A percentile compares a stretch with the other conserved stretches of the same genome.
Evolutionary conservation across 345 rosid genomes (phyloP).

Genomic region (Draba incana): DNA sequence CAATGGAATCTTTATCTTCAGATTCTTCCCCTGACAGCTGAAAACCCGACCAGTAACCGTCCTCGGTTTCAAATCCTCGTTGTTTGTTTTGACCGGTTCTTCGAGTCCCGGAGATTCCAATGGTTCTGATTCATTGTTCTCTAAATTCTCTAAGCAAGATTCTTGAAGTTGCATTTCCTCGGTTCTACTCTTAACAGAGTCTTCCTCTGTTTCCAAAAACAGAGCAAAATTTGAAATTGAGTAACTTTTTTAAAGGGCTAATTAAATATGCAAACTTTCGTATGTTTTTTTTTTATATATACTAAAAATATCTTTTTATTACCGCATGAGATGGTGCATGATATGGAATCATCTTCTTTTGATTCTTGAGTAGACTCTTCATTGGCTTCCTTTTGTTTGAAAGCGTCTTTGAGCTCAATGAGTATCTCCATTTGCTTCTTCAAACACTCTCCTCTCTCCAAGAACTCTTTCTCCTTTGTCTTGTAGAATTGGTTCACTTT

Average conservation of each 20-base stretch:
- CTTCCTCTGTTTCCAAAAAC: conserved; percentile 60
- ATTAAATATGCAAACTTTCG: conserved; percentile 4
- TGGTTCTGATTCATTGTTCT: conserved; percentile 41
- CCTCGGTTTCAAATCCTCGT: conserved; percentile 51
- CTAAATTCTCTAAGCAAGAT: conserved; percentile 49
- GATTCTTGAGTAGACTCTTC: conserved; percentile 57
- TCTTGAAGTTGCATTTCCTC: conserved; percentile 58
- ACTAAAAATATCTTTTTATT: conserved; percentile 16
- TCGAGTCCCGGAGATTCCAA: conserved; percentile 52
- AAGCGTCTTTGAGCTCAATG: conserved; percentile 63
- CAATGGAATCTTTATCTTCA: conserved; percentile 83
- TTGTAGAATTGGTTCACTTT: conserved; percentile 89
- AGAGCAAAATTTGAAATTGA: conserved; percentile 15
- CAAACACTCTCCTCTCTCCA: conserved; percentile 84
- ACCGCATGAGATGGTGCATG: conserved; percentile 84
- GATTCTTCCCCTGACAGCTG: conserved; percentile 75
- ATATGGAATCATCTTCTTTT: conserved; percentile 75
- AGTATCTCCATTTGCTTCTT: conserved; percentile 92
- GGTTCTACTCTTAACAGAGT: conserved; percentile 59
- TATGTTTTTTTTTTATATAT: background rate
- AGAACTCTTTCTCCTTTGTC: conserved; percentile 82
- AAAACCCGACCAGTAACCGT: conserved; percentile 58
- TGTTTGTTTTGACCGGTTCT: conserved; percentile 50
- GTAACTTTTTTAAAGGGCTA: background rate
- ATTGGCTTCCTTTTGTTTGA: conserved; percentile 53